Percentiles rank a stretch among this genome's conserved stretches.
These are phyloP conservation scores for Colletotrichum abscissum DNA, from an alignment of 2,329 filamentous ascomycete species.

Conservation along the genomic window DNA sequence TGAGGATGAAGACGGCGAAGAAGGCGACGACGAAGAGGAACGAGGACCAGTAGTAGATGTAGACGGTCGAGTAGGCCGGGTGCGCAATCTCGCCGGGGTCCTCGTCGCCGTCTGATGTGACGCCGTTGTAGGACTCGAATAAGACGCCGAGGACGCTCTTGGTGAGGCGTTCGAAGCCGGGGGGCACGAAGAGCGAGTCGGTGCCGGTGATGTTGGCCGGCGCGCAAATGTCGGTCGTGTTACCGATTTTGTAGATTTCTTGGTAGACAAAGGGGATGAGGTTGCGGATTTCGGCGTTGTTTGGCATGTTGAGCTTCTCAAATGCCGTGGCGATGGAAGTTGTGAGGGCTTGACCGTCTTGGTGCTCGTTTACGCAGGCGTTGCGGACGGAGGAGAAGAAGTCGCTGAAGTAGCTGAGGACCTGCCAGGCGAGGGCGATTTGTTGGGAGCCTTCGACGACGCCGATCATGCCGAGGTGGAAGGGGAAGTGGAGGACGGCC, in stretches of 20 bases:
- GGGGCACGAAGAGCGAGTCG: constrained; percentile 6
- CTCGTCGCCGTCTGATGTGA: neutral
- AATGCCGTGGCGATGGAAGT: constrained; percentile 1
- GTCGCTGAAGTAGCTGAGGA: constrained; percentile 22
- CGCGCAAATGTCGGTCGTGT: constrained; percentile 19
- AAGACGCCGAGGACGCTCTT: constrained; percentile 18
- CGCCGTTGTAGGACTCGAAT: constrained; percentile 25
- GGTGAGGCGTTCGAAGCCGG: neutral
- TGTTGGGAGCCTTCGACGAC: constrained; percentile 65
- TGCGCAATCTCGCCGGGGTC: constrained; percentile 12
- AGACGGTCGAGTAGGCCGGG: constrained; percentile 27
- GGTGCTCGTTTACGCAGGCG: constrained; percentile 11
- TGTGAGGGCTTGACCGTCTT: constrained; percentile 19
- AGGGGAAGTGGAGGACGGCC: constrained; percentile 64
- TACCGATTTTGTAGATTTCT: constrained; percentile 24
- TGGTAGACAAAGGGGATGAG: constrained; percentile 14
- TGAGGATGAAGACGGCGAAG: constrained; percentile 28
- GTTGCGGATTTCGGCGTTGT: constrained; percentile 12
- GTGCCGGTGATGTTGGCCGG: neutral
- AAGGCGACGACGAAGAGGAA: constrained; percentile 24
- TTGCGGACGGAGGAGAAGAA: constrained; percentile 15
- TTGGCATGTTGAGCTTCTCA: constrained; percentile 20
- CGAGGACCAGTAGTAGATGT: constrained; percentile 32
- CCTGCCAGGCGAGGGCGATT: constrained; percentile 42
- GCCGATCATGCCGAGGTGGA: constrained; percentile 67